phyloP scores from a whole-genome alignment of 805 yeast species.

The Sugiyamaella mastotermitis region DNA sequence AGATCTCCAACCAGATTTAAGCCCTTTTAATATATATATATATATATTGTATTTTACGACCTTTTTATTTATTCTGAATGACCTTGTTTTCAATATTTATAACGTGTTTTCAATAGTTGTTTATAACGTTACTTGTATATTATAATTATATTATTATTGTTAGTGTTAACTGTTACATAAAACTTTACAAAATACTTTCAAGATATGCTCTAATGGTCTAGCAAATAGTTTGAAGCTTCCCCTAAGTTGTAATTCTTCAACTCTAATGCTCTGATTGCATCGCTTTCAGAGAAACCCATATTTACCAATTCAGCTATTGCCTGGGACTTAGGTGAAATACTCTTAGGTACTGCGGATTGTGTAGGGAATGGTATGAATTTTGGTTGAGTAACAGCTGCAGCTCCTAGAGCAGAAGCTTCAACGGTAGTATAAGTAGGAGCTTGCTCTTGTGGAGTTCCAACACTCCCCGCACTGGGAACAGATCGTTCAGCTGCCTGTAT shows the following conservation, averaged over 20 bases:
- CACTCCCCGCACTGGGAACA: too few relatives aligned
- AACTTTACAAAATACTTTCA: too few relatives aligned
- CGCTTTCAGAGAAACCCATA: conserved; percentile 77
- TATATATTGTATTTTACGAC: too few relatives aligned
- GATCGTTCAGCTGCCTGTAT: too few relatives aligned
- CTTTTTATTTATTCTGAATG: too few relatives aligned
- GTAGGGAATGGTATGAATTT: conserved; percentile 8
- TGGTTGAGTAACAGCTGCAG: conserved; percentile 3
- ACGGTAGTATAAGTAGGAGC: conserved; percentile 3
- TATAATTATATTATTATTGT: too few relatives aligned
- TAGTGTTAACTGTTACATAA: too few relatives aligned
- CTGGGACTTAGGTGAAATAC: conserved; percentile 33
- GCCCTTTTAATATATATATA: too few relatives aligned
- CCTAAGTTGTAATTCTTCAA: conserved; percentile 69
- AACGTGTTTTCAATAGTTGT: too few relatives aligned
- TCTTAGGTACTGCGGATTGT: conserved; percentile 2
- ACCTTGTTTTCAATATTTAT: too few relatives aligned
- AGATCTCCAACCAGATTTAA: too few relatives aligned
- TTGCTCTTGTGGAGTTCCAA: background rate
- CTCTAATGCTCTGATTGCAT: conserved; percentile 63
- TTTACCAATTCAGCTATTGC: conserved; percentile 76
- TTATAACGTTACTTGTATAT: too few relatives aligned
- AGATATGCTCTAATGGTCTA: conserved; percentile 55
- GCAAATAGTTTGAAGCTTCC: conserved; percentile 78
- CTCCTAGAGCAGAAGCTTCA: conserved; percentile 13